A percentile compares a stretch with the other conserved stretches of the same genome.
phyloP scores from a whole-genome alignment of 106 monocot genomes.

The Dendrobium huoshanense region DNA sequence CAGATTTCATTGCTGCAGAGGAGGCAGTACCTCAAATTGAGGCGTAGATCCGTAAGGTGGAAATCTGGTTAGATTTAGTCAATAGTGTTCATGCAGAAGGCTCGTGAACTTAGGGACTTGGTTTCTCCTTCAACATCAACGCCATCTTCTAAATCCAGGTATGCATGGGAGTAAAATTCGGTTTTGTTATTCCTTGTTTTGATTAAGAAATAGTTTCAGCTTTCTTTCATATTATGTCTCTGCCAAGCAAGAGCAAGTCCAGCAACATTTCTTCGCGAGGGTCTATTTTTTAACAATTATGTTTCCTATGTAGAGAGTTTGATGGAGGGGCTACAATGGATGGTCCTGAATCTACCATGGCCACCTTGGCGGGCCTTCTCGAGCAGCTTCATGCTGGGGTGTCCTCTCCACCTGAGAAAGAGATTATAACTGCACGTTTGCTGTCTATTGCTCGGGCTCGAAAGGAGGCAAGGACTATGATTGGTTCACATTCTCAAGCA shows the following conservation, averaged over 20 bases:
- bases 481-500: slow-evolving; percentile 71
- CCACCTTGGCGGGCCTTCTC: slow-evolving; percentile 54
- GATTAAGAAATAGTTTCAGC: not conserved
- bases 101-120: slow-evolving; percentile 8
- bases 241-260: not conserved
- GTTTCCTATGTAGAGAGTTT: slow-evolving; percentile 24
- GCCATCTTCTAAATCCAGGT: slow-evolving; percentile 35
- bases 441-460: slow-evolving; percentile 31
- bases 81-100: slow-evolving; percentile 14
- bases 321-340: slow-evolving; percentile 34
- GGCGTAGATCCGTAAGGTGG: not conserved
- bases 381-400: slow-evolving; percentile 64
- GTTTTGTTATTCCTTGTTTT: not conserved
- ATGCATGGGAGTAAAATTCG: not conserved
- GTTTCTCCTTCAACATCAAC: slow-evolving; percentile 27
- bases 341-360: slow-evolving; percentile 55
- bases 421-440: slow-evolving; percentile 45
- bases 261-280: not conserved
- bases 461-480: slow-evolving; percentile 54
- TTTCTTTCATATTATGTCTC: not conserved
- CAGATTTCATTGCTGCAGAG: not conserved
- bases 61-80: not conserved
- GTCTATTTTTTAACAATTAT: not conserved
- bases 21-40: not conserved
- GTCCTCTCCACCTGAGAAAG: slow-evolving; percentile 57